Percentiles rank a stretch among this genome's conserved stretches.
Conservation (phyloP, 225 moss, liverwort and hornwort species). For the Pseudoscleropodium purum region DNA sequence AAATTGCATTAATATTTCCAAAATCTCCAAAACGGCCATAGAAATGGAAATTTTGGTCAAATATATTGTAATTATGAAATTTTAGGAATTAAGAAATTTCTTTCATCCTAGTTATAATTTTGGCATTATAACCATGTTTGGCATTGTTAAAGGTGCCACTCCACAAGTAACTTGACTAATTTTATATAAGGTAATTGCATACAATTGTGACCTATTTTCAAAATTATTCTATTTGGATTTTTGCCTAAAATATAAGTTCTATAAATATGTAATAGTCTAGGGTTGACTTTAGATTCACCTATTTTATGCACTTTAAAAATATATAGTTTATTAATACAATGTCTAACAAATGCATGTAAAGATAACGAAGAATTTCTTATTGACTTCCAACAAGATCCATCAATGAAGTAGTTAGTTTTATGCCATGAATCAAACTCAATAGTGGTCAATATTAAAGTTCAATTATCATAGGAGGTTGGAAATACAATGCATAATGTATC, state of each 20-base stretch:
- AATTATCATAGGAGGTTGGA: not conserved
- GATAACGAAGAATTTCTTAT: not conserved
- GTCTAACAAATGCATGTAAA: not conserved
- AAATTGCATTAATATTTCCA: not conserved
- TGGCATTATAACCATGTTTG: rapidly evolving
- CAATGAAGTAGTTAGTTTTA: not conserved
- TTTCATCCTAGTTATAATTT: not conserved
- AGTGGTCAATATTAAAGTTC: not conserved
- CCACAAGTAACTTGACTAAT: not conserved
- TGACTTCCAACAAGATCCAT: not conserved
- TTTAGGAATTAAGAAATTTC: not conserved
- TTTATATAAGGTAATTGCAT: not conserved
- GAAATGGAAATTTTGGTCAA: not conserved
- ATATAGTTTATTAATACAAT: not conserved
- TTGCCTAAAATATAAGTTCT: not conserved
- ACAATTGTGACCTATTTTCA: not conserved
- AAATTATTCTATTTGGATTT: not conserved
- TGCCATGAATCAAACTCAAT: rapidly evolving
- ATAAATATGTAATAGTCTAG: not conserved
- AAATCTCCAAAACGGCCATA: too few relatives aligned
- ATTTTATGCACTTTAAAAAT: not conserved
- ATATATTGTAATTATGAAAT: not conserved
- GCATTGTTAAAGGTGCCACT: not conserved
- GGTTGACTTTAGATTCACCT: not conserved
- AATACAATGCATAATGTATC: too few relatives aligned